These are phyloP conservation scores for Lichina pygmaea DNA, from an alignment of 495 filamentous ascomycete genomes.

Conservation along the genomic window DNA sequence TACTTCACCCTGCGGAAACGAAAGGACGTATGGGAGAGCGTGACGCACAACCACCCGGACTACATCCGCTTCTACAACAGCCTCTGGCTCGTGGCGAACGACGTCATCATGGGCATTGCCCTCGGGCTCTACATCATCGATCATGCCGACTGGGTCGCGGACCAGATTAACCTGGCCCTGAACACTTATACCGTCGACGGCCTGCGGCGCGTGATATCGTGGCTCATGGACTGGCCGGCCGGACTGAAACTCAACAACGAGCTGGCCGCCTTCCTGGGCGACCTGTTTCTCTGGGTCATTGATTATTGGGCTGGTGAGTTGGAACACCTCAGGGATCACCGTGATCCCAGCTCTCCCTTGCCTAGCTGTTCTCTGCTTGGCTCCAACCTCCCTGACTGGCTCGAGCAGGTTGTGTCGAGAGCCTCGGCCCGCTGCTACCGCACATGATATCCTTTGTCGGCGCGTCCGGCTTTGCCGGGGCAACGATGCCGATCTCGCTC, in stretches of 20 bases:
- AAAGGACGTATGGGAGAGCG: constrained; percentile 83
- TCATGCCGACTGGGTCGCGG: constrained; percentile 64
- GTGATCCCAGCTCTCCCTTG: neutral
- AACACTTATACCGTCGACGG: constrained; percentile 70
- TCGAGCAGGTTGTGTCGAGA: constrained; percentile 36
- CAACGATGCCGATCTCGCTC: constrained; percentile 87
- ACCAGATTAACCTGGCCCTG: constrained; percentile 53
- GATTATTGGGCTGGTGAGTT: constrained; percentile 71
- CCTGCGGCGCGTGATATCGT: constrained; percentile 66
- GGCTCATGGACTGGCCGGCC: constrained; percentile 96
- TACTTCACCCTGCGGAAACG: constrained; percentile 72
- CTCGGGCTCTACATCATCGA: constrained; percentile 93
- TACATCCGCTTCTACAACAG: constrained; percentile 99
- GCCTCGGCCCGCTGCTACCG: constrained; percentile 54
- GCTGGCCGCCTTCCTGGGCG: constrained; percentile 74
- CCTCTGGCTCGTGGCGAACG: constrained; percentile 93
- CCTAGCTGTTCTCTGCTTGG: neutral
- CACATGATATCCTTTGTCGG: constrained; percentile 80
- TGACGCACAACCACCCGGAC: constrained; percentile 84
- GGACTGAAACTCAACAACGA: constrained; percentile 93
- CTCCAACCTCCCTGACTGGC: constrained; percentile 5
- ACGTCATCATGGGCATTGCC: constrained; percentile 95
- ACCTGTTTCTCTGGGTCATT: constrained; percentile 93
- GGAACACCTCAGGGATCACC: neutral
- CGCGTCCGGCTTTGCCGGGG: constrained; percentile 81